Evolutionary conservation across 2,329 filamentous ascomycete genomes (phyloP), one percentile per base, ranked within the genome.

Genomic region (Aspergillus clavatus): DNA sequence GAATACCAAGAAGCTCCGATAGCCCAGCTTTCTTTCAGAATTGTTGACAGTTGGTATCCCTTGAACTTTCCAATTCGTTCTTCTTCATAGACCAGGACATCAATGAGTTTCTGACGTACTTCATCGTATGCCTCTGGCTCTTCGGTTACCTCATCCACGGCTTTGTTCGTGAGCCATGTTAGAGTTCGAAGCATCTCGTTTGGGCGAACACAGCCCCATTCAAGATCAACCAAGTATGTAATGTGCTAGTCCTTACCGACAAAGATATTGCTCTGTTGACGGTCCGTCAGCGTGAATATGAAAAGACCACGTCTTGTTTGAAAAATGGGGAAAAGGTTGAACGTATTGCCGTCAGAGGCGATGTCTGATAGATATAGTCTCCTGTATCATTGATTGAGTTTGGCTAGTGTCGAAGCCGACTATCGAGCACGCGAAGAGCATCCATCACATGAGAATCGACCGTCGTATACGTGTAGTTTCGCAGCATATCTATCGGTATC

Each of bases 261-360:
- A 22, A 55, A 45, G 11, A 60, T 56, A 40, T 60, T 60, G 46
- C 65, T 68, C 44, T 58, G 55, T 40, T 72, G 64, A 5, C 73
- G 48, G 49, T 73, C 68, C n/a, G 67, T 71, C 11, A 72, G 52
- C 3, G 31, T 56, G 40, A 61, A 54, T 38, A 59, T 39, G 45
- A 68, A 72, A 2, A 65, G 65, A 4, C 69, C 66, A 21, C 57
- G 50, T 67, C 62, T 19, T 29, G 45, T 4, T 31, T 52, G 40
- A 55, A 63, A 64, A 31, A 62, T 35, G 40, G 63, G 55, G 24
- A 54, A 42, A 19, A 53, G 24, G 40, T 52, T 38, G 47, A 61
- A 63, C 36, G 59, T 60, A 47, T 60, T 46, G 37, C 63, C 61
- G 37, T 51, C 52, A 46, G 51, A 52, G 47, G 60, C 43, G 52